These are phyloP conservation scores for Takakia lepidozioides DNA, from an alignment of 225 moss, liverwort and hornwort genomes.

Conservation along the genomic window DNA sequence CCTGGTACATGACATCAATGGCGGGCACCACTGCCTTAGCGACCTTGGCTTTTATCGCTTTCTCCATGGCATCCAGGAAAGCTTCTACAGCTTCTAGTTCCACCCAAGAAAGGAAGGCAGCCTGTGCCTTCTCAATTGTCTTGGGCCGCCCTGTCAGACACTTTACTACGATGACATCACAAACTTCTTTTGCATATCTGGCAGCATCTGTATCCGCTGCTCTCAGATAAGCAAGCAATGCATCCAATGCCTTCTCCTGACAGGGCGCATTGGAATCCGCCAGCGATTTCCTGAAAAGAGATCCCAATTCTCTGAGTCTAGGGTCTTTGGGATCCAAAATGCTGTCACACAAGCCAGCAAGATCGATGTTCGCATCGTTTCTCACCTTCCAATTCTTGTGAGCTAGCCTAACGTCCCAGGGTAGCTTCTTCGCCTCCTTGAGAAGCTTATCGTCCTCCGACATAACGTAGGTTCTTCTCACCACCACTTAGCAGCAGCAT, in stretches of 20 bases:
- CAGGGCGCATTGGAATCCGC: slow-evolving; percentile 89
- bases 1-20: slow-evolving; percentile 91
- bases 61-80: slow-evolving; percentile 93
- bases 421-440: slow-evolving; percentile 97
- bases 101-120: slow-evolving; percentile 87
- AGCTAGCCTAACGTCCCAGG: slow-evolving; percentile 93
- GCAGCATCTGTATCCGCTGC: slow-evolving; percentile 77
- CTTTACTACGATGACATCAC: slow-evolving; percentile 80
- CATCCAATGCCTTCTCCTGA: slow-evolving; percentile 95
- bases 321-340: slow-evolving; percentile 91
- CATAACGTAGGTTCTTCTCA: no score
- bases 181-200: slow-evolving; percentile 78
- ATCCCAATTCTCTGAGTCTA: slow-evolving; percentile 72
- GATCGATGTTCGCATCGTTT: slow-evolving; percentile 89
- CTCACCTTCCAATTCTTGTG: slow-evolving; percentile 99
- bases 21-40: slow-evolving; percentile 95
- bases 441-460: slow-evolving; percentile 98
- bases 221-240: slow-evolving; percentile 72
- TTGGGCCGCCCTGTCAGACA: slow-evolving; percentile 91
- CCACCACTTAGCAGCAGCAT: no score
- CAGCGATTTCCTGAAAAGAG: slow-evolving; percentile 80
- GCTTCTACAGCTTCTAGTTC: slow-evolving; percentile 90
- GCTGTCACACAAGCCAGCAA: slow-evolving; percentile 70
- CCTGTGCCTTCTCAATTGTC: slow-evolving; percentile 95
- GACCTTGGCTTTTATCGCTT: slow-evolving; percentile 90